Conservation (phyloP, 192 early-diverging fungal species). For the Linnemannia hyalina region DNA sequence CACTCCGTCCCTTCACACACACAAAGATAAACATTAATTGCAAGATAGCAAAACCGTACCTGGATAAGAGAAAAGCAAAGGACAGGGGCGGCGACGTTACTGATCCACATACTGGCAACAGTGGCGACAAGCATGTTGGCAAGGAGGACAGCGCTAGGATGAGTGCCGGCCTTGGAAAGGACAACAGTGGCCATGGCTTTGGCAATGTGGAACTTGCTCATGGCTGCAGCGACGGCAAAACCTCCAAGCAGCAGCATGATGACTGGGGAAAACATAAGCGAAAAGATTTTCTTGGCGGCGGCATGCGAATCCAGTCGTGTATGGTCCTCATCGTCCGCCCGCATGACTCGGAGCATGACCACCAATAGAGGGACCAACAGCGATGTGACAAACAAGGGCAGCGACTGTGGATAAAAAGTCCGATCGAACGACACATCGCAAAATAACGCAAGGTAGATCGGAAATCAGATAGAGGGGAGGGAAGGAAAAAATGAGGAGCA, state of each 20-base stretch:
- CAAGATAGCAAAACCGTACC: conserved; percentile 40
- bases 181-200: conserved; percentile 90
- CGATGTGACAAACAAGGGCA: conserved; percentile 94
- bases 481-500: no score
- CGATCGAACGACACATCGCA: background rate
- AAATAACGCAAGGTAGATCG: background rate
- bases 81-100: conserved; percentile 96
- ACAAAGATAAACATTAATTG: background rate
- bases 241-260: conserved; percentile 97
- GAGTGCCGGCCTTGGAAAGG: conserved; percentile 91
- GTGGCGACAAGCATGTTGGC: conserved; percentile 98
- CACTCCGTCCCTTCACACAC: background rate
- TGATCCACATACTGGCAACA: conserved; percentile 98
- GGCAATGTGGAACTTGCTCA: conserved; percentile 97
- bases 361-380: conserved; percentile 89
- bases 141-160: conserved; percentile 85
- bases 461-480: background rate
- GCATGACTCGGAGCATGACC: conserved; percentile 87
- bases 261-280: conserved; percentile 95
- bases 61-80: conserved; percentile 95
- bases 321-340: conserved; percentile 64
- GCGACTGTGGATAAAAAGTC: conserved; percentile 63
- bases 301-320: conserved; percentile 78
- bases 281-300: conserved; percentile 88
- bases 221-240: conserved; percentile 92